Evolutionary conservation across 306 rosid species (phyloP).

Genomic region (Mucuna pruriens): DNA sequence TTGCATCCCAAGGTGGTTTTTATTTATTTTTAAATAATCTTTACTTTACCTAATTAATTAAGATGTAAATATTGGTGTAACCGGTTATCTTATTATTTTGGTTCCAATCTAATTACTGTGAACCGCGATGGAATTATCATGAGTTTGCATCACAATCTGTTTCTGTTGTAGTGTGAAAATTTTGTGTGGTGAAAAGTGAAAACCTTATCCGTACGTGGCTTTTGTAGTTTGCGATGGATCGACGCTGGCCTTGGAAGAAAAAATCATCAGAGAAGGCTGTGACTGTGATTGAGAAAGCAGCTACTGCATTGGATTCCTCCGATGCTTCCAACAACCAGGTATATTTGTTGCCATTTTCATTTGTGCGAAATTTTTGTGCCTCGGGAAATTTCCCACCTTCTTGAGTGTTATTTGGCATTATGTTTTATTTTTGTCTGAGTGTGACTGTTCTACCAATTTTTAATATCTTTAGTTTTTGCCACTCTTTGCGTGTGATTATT

Average conservation of each 20-base stretch:
- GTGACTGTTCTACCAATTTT: not conserved
- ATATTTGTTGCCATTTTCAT: conserved; percentile 32
- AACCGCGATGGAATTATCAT: not conserved
- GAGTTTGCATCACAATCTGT: conserved; percentile 3
- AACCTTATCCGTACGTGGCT: conserved; percentile 7
- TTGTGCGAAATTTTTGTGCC: not conserved
- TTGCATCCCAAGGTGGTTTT: not conserved
- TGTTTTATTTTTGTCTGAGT: not conserved
- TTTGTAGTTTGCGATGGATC: conserved; percentile 68
- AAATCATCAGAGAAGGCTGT: conserved; percentile 84
- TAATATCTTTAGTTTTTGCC: conserved; percentile 7
- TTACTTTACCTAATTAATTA: not conserved
- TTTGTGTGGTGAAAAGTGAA: not conserved
- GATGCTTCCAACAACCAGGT: conserved; percentile 49
- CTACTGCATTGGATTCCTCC: conserved; percentile 55
- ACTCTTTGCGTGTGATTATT: not conserved
- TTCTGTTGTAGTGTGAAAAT: not conserved
- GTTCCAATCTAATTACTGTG: not conserved
- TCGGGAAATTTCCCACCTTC: not conserved
- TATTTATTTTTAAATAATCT: not conserved
- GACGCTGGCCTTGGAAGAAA: conserved; percentile 99
- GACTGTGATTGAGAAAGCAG: conserved; percentile 65
- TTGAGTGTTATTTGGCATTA: conserved; percentile 2
- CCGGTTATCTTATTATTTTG: not conserved
- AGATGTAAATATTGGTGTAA: not conserved